Percentiles rank a stretch among this genome's conserved stretches.
Conservation (phyloP, 495 filamentous ascomycete genomes). For the Astrothelium subdiscretum region DNA sequence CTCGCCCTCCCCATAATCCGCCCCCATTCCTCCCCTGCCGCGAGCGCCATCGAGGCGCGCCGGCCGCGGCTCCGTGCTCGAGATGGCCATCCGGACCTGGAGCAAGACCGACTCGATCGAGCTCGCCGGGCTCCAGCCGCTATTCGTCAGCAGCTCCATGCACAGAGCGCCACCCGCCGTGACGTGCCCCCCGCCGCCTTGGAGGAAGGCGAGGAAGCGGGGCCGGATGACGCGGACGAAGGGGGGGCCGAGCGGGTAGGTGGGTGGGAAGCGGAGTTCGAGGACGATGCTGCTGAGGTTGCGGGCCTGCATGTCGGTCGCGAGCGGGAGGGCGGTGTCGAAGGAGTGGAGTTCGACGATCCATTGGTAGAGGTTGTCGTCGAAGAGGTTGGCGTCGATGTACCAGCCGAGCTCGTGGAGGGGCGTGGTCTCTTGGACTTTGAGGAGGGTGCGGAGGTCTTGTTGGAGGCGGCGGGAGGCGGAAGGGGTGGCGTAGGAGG, state of each 20-base stretch:
- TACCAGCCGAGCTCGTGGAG: conserved; percentile 77
- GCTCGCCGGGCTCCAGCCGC: conserved; percentile 64
- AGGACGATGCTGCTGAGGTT: conserved; percentile 57
- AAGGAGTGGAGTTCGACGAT: conserved; percentile 87
- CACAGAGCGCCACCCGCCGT: conserved; percentile 82
- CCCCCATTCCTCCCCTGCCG: neutral
- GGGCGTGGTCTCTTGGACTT: conserved; percentile 50
- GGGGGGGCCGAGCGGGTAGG: conserved; percentile 69
- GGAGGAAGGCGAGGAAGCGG: conserved; percentile 56
- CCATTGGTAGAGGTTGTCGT: conserved; percentile 75
- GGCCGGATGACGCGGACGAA: conserved; percentile 80
- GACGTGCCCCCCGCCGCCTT: conserved; percentile 79
- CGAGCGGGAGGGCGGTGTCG: conserved; percentile 53
- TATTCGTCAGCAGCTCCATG: conserved; percentile 80
- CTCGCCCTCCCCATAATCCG: conserved; percentile 50
- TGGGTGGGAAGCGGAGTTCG: conserved; percentile 65
- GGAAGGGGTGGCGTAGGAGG: conserved; percentile 53
- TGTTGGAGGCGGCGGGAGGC: conserved; percentile 53
- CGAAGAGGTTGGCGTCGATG: conserved; percentile 47
- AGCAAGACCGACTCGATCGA: conserved; percentile 71
- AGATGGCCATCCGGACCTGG: conserved; percentile 74
- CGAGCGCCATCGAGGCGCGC: conserved; percentile 45
- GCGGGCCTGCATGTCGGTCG: conserved; percentile 56
- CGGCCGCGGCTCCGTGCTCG: conserved; percentile 52
- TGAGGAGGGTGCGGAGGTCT: conserved; percentile 49